Evolutionary conservation across 2,329 filamentous ascomycete genomes (phyloP).

Genomic region (Chaetomiaceae sp.): DNA sequence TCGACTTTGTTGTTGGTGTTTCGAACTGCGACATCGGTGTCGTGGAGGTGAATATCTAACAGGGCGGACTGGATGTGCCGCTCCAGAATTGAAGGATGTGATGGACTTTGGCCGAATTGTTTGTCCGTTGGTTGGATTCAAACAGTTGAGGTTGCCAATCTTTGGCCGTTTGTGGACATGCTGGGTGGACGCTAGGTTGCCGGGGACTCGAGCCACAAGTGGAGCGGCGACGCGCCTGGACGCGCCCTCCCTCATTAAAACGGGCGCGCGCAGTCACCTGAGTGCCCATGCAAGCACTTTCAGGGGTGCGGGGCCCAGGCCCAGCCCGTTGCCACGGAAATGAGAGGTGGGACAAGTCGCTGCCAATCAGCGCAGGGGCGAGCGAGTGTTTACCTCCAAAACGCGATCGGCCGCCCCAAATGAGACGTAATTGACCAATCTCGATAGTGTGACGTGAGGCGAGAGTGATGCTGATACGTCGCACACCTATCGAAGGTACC

Average conservation of each 20-base stretch:
- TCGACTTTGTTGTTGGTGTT: not conserved
- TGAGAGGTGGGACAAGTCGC: not conserved
- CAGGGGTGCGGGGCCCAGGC: not conserved
- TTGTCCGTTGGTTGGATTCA: not conserved
- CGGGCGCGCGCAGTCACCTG: conserved; percentile 20
- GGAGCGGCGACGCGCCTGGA: conserved; percentile 5
- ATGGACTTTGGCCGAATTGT: not conserved
- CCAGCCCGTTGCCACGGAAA: conserved; percentile 10
- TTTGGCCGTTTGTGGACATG: not conserved
- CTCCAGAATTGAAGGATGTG: too few relatives aligned
- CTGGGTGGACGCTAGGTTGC: conserved; percentile 6
- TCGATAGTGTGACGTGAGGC: conserved; percentile 1
- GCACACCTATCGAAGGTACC: not conserved
- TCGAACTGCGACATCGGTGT: conserved; percentile 2
- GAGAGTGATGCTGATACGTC: not conserved
- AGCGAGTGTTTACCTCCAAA: conserved; percentile 10
- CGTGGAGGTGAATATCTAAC: too few relatives aligned
- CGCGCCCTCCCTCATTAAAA: conserved; percentile 17
- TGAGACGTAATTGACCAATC: conserved; percentile 4
- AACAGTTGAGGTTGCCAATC: not conserved
- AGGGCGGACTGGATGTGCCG: too few relatives aligned
- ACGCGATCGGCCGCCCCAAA: conserved; percentile 4
- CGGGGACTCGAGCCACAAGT: not conserved
- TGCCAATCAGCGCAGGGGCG: conserved; percentile 5
- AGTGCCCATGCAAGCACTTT: conserved; percentile 9